These are phyloP conservation scores for Suillus luteus DNA, from an alignment of 768 basidiomycete species.

Conservation along the genomic window DNA sequence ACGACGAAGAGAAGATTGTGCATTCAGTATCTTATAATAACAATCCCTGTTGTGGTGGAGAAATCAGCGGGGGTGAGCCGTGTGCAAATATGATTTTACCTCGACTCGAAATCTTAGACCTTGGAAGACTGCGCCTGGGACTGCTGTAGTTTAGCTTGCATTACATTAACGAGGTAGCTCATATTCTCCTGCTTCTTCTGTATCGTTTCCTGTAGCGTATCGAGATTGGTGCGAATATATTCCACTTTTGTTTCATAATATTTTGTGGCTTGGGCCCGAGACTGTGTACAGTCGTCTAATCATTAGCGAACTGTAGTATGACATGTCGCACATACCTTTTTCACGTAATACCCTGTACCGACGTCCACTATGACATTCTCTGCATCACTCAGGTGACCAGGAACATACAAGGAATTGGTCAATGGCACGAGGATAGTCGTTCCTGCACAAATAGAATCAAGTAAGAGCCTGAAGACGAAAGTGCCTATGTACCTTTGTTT, in stretches of 20 bases:
- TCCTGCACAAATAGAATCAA: slow-evolving; percentile 45
- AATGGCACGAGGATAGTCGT: slow-evolving; percentile 91
- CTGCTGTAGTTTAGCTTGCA: slow-evolving; percentile 63
- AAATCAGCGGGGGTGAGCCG: background rate
- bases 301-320: background rate
- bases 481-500: slow-evolving; percentile 52
- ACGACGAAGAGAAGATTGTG: background rate
- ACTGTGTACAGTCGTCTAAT: slow-evolving; percentile 46
- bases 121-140: slow-evolving; percentile 14
- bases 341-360: slow-evolving; percentile 95
- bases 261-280: slow-evolving; percentile 74
- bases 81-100: slow-evolving; percentile 4
- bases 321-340: slow-evolving; percentile 63
- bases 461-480: background rate
- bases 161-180: slow-evolving; percentile 68
- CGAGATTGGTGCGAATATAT: slow-evolving; percentile 81
- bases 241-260: slow-evolving; percentile 83
- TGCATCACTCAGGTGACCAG: slow-evolving; percentile 81
- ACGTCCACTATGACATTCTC: slow-evolving; percentile 93
- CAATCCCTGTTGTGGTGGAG: background rate
- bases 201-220: slow-evolving; percentile 86
- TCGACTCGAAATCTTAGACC: background rate
- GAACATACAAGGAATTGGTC: slow-evolving; percentile 94
- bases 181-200: slow-evolving; percentile 91
- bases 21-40: background rate